These are phyloP conservation scores for Capsella bursapastoris DNA, from an alignment of 345 rosid genomes.

Conservation along the genomic window DNA sequence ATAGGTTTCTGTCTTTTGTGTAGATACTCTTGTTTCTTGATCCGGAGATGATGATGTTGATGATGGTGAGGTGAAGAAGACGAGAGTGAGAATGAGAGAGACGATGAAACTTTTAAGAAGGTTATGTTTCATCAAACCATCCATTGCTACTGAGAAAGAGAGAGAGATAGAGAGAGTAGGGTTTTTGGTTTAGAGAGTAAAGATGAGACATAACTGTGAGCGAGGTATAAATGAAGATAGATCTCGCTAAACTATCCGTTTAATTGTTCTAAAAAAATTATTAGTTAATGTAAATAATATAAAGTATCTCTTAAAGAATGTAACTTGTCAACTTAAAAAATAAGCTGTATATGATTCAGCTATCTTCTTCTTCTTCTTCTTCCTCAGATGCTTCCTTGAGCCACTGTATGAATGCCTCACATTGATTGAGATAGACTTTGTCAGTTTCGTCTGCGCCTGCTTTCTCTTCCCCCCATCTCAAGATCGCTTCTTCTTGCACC, in stretches of 20 bases:
- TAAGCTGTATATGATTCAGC: neutral
- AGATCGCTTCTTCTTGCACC: conserved; percentile 76
- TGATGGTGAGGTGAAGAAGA: conserved; percentile 40
- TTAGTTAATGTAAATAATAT: too few relatives aligned
- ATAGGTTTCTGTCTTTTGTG: conserved; percentile 21
- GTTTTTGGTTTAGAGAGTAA: conserved; percentile 14
- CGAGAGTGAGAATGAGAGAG: conserved; percentile 35
- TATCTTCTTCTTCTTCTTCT: conserved; percentile 61
- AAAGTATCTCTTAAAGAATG: neutral
- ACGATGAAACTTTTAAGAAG: conserved; percentile 35
- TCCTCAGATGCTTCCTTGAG: conserved; percentile 88
- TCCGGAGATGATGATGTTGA: conserved; percentile 36
- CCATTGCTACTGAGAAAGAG: conserved; percentile 21
- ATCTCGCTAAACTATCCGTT: too few relatives aligned
- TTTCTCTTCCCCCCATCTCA: conserved; percentile 87
- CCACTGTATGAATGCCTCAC: conserved; percentile 78
- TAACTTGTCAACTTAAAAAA: neutral
- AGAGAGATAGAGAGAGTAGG: neutral
- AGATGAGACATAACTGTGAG: neutral
- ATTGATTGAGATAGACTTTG: conserved; percentile 69
- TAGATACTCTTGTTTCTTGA: conserved; percentile 29
- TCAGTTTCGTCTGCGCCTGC: conserved; percentile 86
- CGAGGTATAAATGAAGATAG: neutral
- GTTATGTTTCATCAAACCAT: conserved; percentile 18
- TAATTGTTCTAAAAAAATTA: too few relatives aligned